Conservation (phyloP, 306 rosid species). For the Vicia sativa region DNA sequence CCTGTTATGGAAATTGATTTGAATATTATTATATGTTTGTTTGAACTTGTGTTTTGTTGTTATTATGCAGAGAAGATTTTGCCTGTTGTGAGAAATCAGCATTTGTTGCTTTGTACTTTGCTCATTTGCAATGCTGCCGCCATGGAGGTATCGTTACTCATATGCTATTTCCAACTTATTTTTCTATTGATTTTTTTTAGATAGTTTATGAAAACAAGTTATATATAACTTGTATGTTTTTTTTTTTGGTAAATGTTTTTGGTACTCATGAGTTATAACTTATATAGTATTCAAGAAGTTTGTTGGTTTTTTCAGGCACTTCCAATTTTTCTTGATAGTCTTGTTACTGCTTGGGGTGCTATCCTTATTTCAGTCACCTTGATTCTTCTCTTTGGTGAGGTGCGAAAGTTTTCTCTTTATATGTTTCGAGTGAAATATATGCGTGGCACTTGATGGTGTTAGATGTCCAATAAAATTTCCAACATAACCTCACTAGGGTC, state of each 20-base stretch:
- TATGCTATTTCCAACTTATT: too few relatives aligned
- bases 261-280: too few relatives aligned
- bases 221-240: too few relatives aligned
- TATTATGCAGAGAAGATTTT: conserved; percentile 46
- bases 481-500: not conserved
- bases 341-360: conserved; percentile 61
- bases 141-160: conserved; percentile 44
- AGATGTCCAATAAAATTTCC: not conserved
- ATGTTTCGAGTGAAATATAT: conserved; percentile 10
- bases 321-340: conserved; percentile 54
- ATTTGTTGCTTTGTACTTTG: conserved; percentile 53
- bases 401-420: conserved; percentile 27
- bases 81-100: conserved; percentile 56
- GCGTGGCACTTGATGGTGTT: conserved; percentile 18
- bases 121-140: conserved; percentile 54
- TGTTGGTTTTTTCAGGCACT: conserved; percentile 43
- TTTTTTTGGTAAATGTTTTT: too few relatives aligned
- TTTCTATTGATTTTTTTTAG: too few relatives aligned
- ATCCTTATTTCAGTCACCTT: conserved; percentile 53
- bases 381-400: conserved; percentile 57
- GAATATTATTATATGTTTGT: not conserved
- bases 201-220: too few relatives aligned
- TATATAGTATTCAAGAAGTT: conserved; percentile 6
- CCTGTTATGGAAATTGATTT: conserved; percentile 16
- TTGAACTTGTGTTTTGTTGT: conserved; percentile 17